These are phyloP conservation scores for Daldinia childiae DNA, from an alignment of 495 filamentous ascomycete species.

Conservation along the genomic window DNA sequence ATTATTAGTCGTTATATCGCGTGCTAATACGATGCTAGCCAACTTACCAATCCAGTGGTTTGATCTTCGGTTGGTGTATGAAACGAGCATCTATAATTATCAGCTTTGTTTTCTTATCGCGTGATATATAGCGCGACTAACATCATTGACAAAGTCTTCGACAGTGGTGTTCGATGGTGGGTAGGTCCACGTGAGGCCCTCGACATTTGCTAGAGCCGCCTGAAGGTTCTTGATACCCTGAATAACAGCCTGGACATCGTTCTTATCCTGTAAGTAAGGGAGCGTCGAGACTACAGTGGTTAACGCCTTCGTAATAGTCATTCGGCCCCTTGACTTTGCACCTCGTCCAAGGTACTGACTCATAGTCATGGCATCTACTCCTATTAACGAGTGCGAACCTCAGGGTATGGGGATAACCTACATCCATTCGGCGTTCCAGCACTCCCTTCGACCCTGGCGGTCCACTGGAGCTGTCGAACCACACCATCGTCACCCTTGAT, in stretches of 20 bases:
- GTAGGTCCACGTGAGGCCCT: conserved; percentile 58
- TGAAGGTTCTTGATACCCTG: conserved; percentile 69
- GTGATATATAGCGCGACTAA: conserved; percentile 5
- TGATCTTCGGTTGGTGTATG: conserved; percentile 61
- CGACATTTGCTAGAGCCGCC: conserved; percentile 60
- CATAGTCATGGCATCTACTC: conserved; percentile 64
- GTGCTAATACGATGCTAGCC: too few species aligned
- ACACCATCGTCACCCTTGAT: conserved; percentile 70
- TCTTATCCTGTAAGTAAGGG: conserved; percentile 64
- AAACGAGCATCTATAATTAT: conserved; percentile 47
- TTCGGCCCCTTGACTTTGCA: conserved; percentile 66
- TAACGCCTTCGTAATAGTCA: conserved; percentile 67
- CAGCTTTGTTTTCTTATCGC: conserved; percentile 14
- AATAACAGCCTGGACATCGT: conserved; percentile 60
- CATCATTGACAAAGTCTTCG: conserved; percentile 59
- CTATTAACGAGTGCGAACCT: conserved; percentile 21
- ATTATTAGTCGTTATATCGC: background rate
- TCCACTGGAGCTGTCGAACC: conserved; percentile 72
- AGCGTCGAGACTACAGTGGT: conserved; percentile 62
- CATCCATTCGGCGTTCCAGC: conserved; percentile 51
- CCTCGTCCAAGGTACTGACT: conserved; percentile 73
- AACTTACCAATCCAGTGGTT: conserved; percentile 52
- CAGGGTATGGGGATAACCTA: conserved; percentile 31
- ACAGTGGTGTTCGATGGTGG: conserved; percentile 59
- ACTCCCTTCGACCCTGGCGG: conserved; percentile 67